phyloP scores from a whole-genome alignment of 2,329 filamentous ascomycete species.

The Harringtonia lauricola region DNA sequence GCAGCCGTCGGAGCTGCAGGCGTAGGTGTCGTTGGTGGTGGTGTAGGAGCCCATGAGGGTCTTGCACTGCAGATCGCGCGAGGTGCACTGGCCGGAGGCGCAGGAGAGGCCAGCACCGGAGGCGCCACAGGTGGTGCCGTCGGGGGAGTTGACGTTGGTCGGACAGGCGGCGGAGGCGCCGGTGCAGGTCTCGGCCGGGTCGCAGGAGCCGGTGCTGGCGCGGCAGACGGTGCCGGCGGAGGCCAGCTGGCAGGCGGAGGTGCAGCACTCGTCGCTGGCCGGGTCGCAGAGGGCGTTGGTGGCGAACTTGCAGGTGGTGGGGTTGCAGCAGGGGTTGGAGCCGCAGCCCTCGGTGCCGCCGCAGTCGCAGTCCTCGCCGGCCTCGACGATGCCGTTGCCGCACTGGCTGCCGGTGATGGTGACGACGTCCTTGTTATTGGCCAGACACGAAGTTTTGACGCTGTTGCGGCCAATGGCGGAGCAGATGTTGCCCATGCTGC shows the following conservation, averaged over 20 bases:
- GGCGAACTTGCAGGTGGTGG: constrained; percentile 78
- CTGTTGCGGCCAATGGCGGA: constrained; percentile 68
- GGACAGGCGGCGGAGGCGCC: constrained; percentile 67
- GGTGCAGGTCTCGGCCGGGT: constrained; percentile 73
- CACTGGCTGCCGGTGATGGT: constrained; percentile 79
- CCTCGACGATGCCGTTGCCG: constrained; percentile 93
- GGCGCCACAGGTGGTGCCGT: constrained; percentile 63
- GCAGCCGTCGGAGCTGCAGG: constrained; percentile 67
- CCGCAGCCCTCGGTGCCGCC: constrained; percentile 65
- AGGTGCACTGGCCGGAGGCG: constrained; percentile 90
- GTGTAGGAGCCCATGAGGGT: constrained; percentile 69
- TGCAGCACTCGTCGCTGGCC: constrained; percentile 75
- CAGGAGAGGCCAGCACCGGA: constrained; percentile 56
- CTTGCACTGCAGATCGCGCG: constrained; percentile 79
- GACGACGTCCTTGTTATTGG: constrained; percentile 72
- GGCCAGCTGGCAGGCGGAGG: constrained; percentile 53
- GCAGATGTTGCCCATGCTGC: constrained; percentile 89
- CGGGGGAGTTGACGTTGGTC: constrained; percentile 52
- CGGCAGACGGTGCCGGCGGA: constrained; percentile 66
- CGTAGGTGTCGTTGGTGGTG: constrained; percentile 63
- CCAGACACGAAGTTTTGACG: constrained; percentile 66
- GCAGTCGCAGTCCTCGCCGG: constrained; percentile 92
- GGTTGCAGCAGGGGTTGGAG: constrained; percentile 71
- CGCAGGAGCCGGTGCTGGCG: constrained; percentile 66
- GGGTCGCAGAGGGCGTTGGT: constrained; percentile 66